phyloP scores from a whole-genome alignment of 1,139 yeast species.

The Scheffersomyces lignicola region DNA sequence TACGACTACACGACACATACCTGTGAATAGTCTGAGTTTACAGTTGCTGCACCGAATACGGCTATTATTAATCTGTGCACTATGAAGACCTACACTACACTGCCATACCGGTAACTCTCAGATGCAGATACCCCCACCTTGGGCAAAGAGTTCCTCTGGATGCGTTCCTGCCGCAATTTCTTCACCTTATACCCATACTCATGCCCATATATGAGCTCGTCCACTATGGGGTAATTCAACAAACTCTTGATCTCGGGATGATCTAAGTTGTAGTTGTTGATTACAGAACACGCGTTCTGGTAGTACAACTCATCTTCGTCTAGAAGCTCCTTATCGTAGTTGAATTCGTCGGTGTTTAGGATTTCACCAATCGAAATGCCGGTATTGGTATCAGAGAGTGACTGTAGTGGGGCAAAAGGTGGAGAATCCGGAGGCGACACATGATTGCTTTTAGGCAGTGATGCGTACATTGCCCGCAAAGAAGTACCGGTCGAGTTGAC shows the following conservation, averaged over 20 bases:
- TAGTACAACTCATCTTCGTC: conserved; percentile 44
- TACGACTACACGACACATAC: too few relatives aligned
- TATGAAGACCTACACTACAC: too few relatives aligned
- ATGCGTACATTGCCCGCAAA: conserved; percentile 30
- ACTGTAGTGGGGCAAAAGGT: conserved; percentile 24
- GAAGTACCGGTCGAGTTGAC: conserved; percentile 35
- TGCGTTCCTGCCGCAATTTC: conserved; percentile 28
- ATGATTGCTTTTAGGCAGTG: conserved; percentile 22
- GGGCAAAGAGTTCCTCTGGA: conserved; percentile 5
- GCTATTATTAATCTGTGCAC: too few relatives aligned
- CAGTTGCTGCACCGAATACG: too few relatives aligned
- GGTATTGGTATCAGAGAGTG: conserved; percentile 25
- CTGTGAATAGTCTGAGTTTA: too few relatives aligned
- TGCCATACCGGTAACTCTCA: conserved; percentile 24
- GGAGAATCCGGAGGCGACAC: conserved; percentile 26
- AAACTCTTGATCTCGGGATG: conserved; percentile 34
- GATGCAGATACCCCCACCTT: too few relatives aligned
- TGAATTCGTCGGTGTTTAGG: conserved; percentile 2
- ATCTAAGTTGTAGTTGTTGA: conserved; percentile 43
- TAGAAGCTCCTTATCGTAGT: conserved; percentile 36
- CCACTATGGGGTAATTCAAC: conserved; percentile 47
- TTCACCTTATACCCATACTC: conserved; percentile 45
- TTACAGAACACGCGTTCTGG: conserved; percentile 31
- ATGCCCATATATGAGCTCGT: conserved; percentile 44
- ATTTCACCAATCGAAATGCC: conserved; percentile 16